Conservation (phyloP, 768 basidiomycete species). For the Udeniomyces megalosporus region DNA sequence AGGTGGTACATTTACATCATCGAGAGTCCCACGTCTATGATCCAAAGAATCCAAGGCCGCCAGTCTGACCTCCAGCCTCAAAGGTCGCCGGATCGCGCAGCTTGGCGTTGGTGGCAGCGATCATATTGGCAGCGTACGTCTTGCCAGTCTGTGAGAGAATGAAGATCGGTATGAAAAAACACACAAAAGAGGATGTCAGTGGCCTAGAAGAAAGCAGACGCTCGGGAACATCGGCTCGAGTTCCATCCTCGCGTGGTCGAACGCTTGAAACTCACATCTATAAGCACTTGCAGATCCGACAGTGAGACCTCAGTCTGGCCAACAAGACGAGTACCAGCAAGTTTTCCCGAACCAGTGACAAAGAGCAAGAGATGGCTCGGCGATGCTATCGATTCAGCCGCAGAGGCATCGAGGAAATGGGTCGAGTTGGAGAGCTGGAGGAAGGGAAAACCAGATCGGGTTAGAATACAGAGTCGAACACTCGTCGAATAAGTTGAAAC, state of each 20-base stretch:
- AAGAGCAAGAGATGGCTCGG: conserved; percentile 46
- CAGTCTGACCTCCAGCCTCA: background rate
- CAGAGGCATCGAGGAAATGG: conserved; percentile 59
- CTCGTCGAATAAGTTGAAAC: background rate
- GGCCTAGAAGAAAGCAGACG: too few relatives aligned
- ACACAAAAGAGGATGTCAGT: too few relatives aligned
- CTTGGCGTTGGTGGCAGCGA: conserved; percentile 5
- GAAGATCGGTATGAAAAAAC: background rate
- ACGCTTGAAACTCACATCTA: too few relatives aligned
- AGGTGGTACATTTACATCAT: too few relatives aligned
- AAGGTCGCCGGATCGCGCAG: background rate
- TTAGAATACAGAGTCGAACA: background rate
- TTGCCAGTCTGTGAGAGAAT: conserved; percentile 1
- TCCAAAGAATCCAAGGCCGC: conserved; percentile 13
- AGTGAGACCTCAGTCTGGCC: conserved; percentile 1
- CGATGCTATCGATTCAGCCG: conserved; percentile 52
- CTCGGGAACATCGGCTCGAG: too few relatives aligned
- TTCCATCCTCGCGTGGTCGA: too few relatives aligned
- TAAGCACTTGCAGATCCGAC: background rate
- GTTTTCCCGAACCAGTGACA: conserved; percentile 26
- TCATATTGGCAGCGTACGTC: conserved; percentile 3
- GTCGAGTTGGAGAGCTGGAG: conserved; percentile 38
- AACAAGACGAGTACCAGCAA: conserved; percentile 1
- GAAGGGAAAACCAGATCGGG: too few relatives aligned
- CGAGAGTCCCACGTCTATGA: background rate